phyloP scores from a whole-genome alignment of 768 basidiomycete species.

The Gelatoporia subvermispora region DNA sequence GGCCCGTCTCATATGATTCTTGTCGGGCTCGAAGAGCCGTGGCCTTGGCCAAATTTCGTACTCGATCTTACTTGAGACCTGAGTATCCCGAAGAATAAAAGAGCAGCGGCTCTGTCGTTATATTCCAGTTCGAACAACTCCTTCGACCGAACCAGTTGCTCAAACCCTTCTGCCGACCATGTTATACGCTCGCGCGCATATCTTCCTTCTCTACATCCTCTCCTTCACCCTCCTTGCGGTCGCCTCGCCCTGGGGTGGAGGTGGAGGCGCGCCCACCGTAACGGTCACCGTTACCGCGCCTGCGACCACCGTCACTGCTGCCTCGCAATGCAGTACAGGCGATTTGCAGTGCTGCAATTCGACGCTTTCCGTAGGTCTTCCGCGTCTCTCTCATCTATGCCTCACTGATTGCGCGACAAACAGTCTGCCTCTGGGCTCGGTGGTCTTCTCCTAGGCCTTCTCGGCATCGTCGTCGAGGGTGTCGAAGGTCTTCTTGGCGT shows the following conservation, averaged over 20 bases:
- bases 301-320: background rate
- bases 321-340: constrained; percentile 9
- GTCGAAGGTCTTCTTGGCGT: constrained; percentile 10
- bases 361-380: constrained; percentile 1
- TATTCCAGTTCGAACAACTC: too few relatives aligned
- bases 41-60: background rate
- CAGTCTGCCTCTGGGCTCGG: constrained; percentile 4
- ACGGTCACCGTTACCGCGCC: constrained; percentile 7
- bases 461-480: constrained; percentile 9
- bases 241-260: constrained; percentile 7
- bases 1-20: background rate
- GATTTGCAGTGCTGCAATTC: constrained; percentile 11
- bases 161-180: too few relatives aligned
- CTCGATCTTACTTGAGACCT: too few relatives aligned
- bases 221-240: constrained; percentile 12
- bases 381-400: too few relatives aligned
- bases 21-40: background rate
- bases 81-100: too few relatives aligned
- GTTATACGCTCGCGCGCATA: constrained; percentile 7
- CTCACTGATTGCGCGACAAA: too few relatives aligned
- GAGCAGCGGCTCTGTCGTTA: too few relatives aligned
- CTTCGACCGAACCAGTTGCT: too few relatives aligned
- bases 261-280: constrained; percentile 3
- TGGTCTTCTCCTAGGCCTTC: constrained; percentile 5
- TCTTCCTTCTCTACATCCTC: constrained; percentile 6